Evolutionary conservation across 257 asterid genomes (phyloP).

Genomic region (Lithospermum erythrorhizon): DNA sequence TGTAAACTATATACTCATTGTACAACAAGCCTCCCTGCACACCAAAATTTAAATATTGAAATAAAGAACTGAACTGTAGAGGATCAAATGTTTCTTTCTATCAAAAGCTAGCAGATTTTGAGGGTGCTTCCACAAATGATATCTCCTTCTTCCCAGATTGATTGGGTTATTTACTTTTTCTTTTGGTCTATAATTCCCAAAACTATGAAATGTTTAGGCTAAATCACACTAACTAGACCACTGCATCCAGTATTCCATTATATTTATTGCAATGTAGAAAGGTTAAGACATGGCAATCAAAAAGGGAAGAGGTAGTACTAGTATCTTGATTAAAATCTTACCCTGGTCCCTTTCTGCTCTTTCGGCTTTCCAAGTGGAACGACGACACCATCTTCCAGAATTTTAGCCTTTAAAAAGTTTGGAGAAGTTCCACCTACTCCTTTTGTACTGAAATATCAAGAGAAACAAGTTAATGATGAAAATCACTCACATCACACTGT

Average conservation of each 20-base stretch:
- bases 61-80: not conserved
- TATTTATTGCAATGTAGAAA: not conserved
- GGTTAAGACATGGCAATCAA: not conserved
- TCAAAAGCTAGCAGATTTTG: not conserved
- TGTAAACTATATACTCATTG: constrained; percentile 89
- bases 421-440: constrained; percentile 81
- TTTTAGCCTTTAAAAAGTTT: constrained; percentile 41
- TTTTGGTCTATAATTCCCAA: not conserved
- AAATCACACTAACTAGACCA: too few relatives aligned
- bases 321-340: constrained; percentile 1
- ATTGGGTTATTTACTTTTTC: too few relatives aligned
- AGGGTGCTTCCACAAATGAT: not conserved
- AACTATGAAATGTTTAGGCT: too few relatives aligned
- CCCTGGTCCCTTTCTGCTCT: constrained; percentile 40
- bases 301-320: not conserved
- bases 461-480: not conserved
- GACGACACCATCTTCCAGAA: constrained; percentile 58
- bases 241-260: too few relatives aligned
- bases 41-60: not conserved
- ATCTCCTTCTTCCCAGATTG: too few relatives aligned
- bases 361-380: constrained; percentile 77
- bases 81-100: not conserved
- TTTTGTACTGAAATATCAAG: constrained; percentile 50
- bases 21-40: constrained; percentile 47
- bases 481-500: not conserved